A percentile compares a stretch with the other conserved stretches of the same genome.
Evolutionary conservation across 1,284 basidiomycete genomes (phyloP).

Genomic region (Apiotrichum gracile): DNA sequence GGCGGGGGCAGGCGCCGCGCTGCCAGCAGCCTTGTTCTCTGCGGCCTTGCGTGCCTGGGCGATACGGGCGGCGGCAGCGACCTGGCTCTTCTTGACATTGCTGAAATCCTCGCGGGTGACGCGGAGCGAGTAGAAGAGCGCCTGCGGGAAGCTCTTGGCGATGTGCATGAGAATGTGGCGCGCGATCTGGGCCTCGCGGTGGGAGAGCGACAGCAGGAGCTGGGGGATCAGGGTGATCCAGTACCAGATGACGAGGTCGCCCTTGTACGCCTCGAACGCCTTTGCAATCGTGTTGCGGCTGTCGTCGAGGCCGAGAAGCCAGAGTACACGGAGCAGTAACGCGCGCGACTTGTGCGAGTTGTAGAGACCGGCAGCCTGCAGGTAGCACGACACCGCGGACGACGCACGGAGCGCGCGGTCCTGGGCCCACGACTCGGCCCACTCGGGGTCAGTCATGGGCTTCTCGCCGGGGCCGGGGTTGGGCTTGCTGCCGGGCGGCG

Average conservation of each 20-base stretch:
- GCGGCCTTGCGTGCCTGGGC: constrained; percentile 22
- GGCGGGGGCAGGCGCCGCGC: constrained; percentile 14
- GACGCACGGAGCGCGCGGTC: constrained; percentile 63
- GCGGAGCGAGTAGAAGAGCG: constrained; percentile 90
- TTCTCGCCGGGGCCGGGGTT: constrained; percentile 56
- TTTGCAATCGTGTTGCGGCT: constrained; percentile 62
- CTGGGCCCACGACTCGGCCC: constrained; percentile 36
- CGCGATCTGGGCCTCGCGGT: constrained; percentile 89
- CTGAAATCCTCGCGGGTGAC: constrained; percentile 84
- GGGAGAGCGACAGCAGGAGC: constrained; percentile 81
- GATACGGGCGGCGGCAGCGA: constrained; percentile 12
- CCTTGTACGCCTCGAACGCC: constrained; percentile 94
- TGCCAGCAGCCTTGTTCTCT: constrained; percentile 47
- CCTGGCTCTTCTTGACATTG: constrained; percentile 43
- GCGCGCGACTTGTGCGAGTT: constrained; percentile 92
- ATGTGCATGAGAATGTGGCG: constrained; percentile 83
- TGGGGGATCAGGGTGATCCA: constrained; percentile 99
- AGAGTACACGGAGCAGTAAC: constrained; percentile 83
- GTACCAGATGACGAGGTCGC: constrained; percentile 95
- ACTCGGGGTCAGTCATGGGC: constrained; percentile 56
- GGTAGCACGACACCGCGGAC: constrained; percentile 93
- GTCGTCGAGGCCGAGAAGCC: constrained; percentile 96
- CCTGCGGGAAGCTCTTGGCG: constrained; percentile 93
- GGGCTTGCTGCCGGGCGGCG: constrained; percentile 29
- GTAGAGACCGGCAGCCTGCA: constrained; percentile 94